Conservation (phyloP, 495 filamentous ascomycete genomes). For the Alectoria sarmentosa region DNA sequence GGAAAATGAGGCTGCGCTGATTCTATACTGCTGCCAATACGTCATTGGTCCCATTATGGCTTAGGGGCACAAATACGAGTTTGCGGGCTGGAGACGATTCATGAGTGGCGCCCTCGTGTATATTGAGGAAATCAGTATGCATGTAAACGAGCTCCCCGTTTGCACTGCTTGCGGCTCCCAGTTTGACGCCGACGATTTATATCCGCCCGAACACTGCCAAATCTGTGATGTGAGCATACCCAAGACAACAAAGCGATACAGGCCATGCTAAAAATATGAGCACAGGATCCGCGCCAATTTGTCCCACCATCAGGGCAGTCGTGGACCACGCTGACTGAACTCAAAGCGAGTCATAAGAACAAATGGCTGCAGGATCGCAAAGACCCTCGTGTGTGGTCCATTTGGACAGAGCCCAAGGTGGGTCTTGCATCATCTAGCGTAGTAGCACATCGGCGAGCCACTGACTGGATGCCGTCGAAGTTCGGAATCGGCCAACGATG, state of each 20-base stretch:
- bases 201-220: slow-evolving; percentile 48
- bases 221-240: slow-evolving; percentile 60
- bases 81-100: too few species aligned
- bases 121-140: neutral
- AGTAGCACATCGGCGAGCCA: neutral
- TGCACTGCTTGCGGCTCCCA: slow-evolving; percentile 24
- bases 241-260: neutral
- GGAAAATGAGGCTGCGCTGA: too few species aligned
- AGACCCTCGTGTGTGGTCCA: slow-evolving; percentile 41
- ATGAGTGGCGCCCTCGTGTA: too few species aligned
- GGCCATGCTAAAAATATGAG: neutral
- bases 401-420: slow-evolving; percentile 52
- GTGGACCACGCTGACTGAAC: slow-evolving; percentile 48
- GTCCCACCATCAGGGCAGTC: slow-evolving; percentile 51
- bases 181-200: slow-evolving; percentile 14
- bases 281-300: slow-evolving; percentile 59
- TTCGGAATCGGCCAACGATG: slow-evolving; percentile 68
- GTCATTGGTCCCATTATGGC: too few species aligned
- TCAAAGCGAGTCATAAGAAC: slow-evolving; percentile 37
- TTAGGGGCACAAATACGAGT: too few species aligned
- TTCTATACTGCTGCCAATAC: too few species aligned
- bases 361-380: slow-evolving; percentile 30
- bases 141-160: slow-evolving; percentile 12
- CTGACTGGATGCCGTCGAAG: slow-evolving; percentile 10
- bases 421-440: neutral